These are phyloP conservation scores for Protoeuglena noctilucae DNA, from an alignment of 139 green algal genomes.

Conservation along the genomic window DNA sequence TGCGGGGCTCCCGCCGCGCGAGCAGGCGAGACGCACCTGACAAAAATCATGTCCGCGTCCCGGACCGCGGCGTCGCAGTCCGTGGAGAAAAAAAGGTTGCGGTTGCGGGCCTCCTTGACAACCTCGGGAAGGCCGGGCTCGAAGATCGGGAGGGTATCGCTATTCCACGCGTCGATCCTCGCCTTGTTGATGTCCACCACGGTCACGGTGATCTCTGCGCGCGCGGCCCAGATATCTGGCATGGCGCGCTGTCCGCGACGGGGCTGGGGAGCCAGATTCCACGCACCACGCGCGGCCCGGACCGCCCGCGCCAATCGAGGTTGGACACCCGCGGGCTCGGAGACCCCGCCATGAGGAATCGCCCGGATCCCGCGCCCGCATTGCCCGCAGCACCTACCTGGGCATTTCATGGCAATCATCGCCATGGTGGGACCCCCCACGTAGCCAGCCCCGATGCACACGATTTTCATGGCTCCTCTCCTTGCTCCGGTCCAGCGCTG, in stretches of 20 bases:
- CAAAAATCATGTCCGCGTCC: conserved; percentile 94
- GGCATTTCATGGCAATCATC: conserved; percentile 87
- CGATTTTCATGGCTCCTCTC: conserved; percentile 51
- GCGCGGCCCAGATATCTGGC: too few species aligned
- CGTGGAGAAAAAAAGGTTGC: conserved; percentile 95
- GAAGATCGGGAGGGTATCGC: conserved; percentile 92
- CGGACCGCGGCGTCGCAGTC: conserved; percentile 82
- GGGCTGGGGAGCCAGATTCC: too few species aligned
- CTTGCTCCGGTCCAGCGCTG: too few species aligned
- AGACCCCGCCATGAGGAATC: too few species aligned
- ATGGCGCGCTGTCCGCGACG: too few species aligned
- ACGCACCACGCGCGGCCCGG: too few species aligned
- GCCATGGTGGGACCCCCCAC: conserved; percentile 83
- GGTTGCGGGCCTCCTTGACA: conserved; percentile 50
- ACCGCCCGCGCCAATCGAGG: too few species aligned
- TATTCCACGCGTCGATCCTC: conserved; percentile 88
- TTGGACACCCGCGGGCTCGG: too few species aligned
- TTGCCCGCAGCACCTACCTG: conserved; percentile 15
- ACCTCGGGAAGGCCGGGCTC: conserved; percentile 92
- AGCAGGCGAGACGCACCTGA: too few species aligned
- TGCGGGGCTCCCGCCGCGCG: too few species aligned
- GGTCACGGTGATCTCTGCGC: conserved; percentile 80
- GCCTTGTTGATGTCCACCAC: conserved; percentile 84
- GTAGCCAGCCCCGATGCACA: conserved; percentile 66
- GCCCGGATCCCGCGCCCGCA: too few species aligned